Evolutionary conservation across 202 grass and related monocot species (phyloP).

Genomic region (Schoenoplectus triqueter): DNA sequence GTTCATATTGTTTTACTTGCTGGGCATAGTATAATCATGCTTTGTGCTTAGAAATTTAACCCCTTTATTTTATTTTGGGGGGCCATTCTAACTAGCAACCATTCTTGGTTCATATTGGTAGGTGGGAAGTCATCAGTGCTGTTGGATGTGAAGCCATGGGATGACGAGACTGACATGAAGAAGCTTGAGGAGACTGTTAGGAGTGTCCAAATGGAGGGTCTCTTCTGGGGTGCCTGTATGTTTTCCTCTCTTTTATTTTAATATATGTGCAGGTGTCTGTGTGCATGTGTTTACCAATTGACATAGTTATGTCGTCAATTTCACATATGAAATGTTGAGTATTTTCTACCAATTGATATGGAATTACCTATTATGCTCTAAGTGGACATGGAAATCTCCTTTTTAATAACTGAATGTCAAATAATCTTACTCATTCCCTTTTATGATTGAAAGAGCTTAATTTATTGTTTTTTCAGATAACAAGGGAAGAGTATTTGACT

Average conservation of each 20-base stretch:
- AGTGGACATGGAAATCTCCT: neutral
- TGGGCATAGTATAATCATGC: neutral
- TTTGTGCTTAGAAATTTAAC: neutral
- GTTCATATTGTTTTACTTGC: conserved; percentile 19
- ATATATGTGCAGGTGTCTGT: neutral
- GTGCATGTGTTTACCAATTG: neutral
- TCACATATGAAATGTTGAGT: neutral
- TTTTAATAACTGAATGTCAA: neutral
- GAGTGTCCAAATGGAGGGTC: conserved; percentile 73
- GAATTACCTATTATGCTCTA: neutral
- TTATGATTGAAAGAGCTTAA: neutral
- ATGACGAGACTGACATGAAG: conserved; percentile 93
- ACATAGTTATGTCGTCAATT: neutral
- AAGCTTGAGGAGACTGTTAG: conserved; percentile 95
- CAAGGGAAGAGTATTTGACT: conserved; percentile 50
- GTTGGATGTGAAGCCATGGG: conserved; percentile 97
- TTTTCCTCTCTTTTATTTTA: conserved; percentile 10
- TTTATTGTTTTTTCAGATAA: conserved; percentile 9
- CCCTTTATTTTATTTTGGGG: neutral
- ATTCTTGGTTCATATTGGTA: conserved; percentile 37
- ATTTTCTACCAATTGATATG: neutral
- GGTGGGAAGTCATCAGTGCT: conserved; percentile 92
- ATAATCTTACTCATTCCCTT: neutral
- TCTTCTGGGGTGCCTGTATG: conserved; percentile 95
- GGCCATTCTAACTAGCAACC: neutral